Conservation (phyloP, 192 early-diverging fungal species). For the Phlyctochytrium planicorne region DNA sequence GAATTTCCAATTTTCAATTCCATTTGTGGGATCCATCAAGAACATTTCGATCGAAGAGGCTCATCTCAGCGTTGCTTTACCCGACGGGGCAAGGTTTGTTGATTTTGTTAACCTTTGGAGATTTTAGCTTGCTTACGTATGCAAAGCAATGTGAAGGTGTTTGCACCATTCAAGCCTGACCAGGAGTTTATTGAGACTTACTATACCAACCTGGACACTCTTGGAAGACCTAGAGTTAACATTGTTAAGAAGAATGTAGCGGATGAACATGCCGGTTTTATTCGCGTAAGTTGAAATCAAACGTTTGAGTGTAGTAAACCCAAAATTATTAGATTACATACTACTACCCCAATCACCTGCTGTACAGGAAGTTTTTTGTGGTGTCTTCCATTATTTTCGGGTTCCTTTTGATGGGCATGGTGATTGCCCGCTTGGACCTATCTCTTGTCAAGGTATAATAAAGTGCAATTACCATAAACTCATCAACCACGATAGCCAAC, state of each 20-base stretch:
- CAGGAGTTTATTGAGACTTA: constrained; percentile 44
- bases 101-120: not conserved
- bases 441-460: constrained; percentile 36
- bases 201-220: constrained; percentile 87
- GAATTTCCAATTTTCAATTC: constrained; percentile 64
- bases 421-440: constrained; percentile 45
- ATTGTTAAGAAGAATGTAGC: constrained; percentile 72
- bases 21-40: constrained; percentile 65
- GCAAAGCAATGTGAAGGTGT: constrained; percentile 65
- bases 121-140: constrained; percentile 6
- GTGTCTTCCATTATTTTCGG: constrained; percentile 34
- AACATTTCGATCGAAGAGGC: constrained; percentile 66
- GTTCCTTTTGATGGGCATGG: constrained; percentile 38
- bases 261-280: constrained; percentile 54
- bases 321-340: constrained; percentile 41
- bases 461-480: no score
- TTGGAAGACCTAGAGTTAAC: constrained; percentile 79
- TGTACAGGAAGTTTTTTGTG: constrained; percentile 47
- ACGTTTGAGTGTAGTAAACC: constrained; percentile 8
- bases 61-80: constrained; percentile 75
- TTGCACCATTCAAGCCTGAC: constrained; percentile 63
- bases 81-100: constrained; percentile 80
- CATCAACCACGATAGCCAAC: no score
- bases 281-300: constrained; percentile 22
- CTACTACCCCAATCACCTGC: constrained; percentile 27